Base-by-base conservation (phyloP, 2,329 filamentous ascomycete species). In the Lojkania enalia region DNA sequence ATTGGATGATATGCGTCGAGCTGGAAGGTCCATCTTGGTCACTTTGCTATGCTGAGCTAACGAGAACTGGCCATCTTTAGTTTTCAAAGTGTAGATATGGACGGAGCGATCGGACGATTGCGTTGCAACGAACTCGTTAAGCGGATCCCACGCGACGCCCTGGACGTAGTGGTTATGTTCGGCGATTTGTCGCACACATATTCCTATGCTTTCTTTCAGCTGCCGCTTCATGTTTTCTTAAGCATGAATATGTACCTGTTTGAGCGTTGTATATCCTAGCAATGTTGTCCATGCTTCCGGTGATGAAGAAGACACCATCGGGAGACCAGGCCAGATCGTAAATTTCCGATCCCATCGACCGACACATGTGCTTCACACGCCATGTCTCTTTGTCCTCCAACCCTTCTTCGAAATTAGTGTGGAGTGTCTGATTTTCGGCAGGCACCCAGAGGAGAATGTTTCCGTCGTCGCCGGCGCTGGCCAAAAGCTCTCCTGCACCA, bases 311-410 rank as follows among this genome's bases (percentile, higher is more conserved):
- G 29, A 85, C 77, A 29, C 88, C 90, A 70, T 99, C 94, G n/a
- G 95, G 95, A 37, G 94, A 97, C 95, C 94, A 99, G 39, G 94
- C 94, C 45, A 99, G 76, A 71, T 99, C 94, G 73, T 99, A 99
- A 57, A 99, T 97, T 70, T 99, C 94, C 9, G 91, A 90, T 25
- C 91, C 92, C 51, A 88, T 89, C 35, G 91, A 95, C 51, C 94
- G 84, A 71, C 91, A 97, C 94, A 97, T 97, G 68, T 96, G 90
- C 74, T 95, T 97, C 51, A 92, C 87, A 51, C 92, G 81, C 94
- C 94, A 99, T 56, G 88, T 88, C 72, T 99, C 94, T 71, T 96
- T 95, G 69, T 99, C 94, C 60, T 96, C 94, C 43, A 86, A 79
- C 37, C 82, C 83, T 59, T 96, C 90, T 61, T 91, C 88, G 52